Conservation (phyloP, 495 filamentous ascomycete genomes). For the Penicillium salamii region DNA sequence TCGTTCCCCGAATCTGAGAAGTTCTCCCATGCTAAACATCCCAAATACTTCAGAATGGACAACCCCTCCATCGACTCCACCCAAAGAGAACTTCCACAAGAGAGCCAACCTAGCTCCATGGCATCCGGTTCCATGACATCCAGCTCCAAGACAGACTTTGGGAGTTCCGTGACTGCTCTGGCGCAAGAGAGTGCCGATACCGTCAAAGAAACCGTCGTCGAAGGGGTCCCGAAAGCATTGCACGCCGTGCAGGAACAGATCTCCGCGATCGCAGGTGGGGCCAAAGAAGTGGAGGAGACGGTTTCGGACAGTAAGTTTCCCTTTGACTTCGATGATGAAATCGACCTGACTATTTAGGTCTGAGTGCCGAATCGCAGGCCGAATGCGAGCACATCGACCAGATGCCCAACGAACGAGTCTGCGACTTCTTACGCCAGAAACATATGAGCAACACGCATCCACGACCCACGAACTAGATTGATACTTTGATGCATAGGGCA, state of each 20-base stretch:
- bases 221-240: background rate
- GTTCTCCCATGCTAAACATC: background rate
- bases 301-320: background rate
- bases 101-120: no score
- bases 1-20: background rate
- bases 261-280: background rate
- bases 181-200: slow-evolving; percentile 2
- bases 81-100: no score
- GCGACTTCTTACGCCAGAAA: slow-evolving; percentile 6
- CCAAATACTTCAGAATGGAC: background rate
- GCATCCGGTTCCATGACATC: background rate
- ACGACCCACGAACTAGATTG: background rate
- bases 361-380: background rate
- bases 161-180: slow-evolving; percentile 1
- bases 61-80: background rate
- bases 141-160: slow-evolving; percentile 4
- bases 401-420: slow-evolving; percentile 3
- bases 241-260: background rate
- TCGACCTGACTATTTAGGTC: background rate
- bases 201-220: background rate
- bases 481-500: no score
- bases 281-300: background rate
- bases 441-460: slow-evolving; percentile 3
- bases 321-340: background rate
- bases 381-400: slow-evolving; percentile 5